phyloP scores from a whole-genome alignment of 108 stramenopile species.

The Nitzschia inconspicua region DNA sequence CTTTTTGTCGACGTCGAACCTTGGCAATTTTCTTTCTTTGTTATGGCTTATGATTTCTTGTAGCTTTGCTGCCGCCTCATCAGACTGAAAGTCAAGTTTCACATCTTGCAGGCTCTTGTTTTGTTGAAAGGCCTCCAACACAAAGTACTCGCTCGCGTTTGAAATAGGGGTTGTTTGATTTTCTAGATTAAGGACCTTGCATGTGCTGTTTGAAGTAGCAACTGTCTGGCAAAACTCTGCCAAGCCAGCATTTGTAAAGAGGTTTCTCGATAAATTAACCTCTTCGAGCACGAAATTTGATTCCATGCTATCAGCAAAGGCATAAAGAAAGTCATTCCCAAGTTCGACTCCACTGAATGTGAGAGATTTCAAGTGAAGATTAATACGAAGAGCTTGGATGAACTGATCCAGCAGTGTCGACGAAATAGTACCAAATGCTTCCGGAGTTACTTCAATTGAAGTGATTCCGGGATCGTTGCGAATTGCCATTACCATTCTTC shows the following conservation, averaged over 20 bases:
- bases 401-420: slow-evolving; percentile 24
- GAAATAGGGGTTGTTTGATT: slow-evolving; percentile 37
- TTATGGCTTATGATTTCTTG: slow-evolving; percentile 15
- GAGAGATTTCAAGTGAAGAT: slow-evolving; percentile 28
- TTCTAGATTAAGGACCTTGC: slow-evolving; percentile 11
- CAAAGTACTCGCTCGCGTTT: slow-evolving; percentile 21
- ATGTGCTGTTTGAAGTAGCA: slow-evolving; percentile 14
- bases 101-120: slow-evolving; percentile 16
- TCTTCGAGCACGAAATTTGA: slow-evolving; percentile 37
- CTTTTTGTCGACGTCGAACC: slow-evolving; percentile 10
- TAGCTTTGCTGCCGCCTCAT: slow-evolving; percentile 16
- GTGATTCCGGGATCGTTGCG: slow-evolving; percentile 28
- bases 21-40: neutral
- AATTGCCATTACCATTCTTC: slow-evolving; percentile 21
- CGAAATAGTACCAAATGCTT: slow-evolving; percentile 13
- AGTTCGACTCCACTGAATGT: slow-evolving; percentile 31
- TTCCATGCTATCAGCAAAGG: slow-evolving; percentile 25
- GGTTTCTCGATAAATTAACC: slow-evolving; percentile 32
- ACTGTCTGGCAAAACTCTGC: slow-evolving; percentile 34
- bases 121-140: slow-evolving; percentile 22
- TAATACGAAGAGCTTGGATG: slow-evolving; percentile 24
- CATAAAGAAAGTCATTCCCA: slow-evolving; percentile 36
- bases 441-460: slow-evolving; percentile 6
- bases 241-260: slow-evolving; percentile 37
- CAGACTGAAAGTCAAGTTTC: slow-evolving; percentile 23